phyloP scores from a whole-genome alignment of 2,329 filamentous ascomycete genomes.

The Microcyclospora pomicola region DNA sequence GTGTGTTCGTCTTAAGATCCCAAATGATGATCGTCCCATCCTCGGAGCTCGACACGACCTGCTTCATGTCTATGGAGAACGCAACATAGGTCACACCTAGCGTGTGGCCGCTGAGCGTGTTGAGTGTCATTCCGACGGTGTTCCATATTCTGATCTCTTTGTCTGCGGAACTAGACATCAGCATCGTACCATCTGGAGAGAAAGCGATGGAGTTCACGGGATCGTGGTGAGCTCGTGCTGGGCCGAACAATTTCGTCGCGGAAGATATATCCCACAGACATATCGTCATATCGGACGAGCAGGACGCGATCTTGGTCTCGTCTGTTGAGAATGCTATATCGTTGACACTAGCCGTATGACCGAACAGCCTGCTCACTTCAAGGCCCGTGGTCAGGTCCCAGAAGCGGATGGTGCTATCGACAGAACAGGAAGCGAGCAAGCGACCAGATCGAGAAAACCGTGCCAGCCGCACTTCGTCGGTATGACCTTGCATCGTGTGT shows the following conservation, averaged over 20 bases:
- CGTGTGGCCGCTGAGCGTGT: neutral
- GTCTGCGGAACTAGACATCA: neutral
- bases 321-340: neutral
- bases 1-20: neutral
- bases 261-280: neutral
- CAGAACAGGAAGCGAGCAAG: conserved; percentile 9
- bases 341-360: neutral
- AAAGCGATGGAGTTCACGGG: conserved; percentile 8
- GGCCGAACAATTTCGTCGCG: too few relatives aligned
- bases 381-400: conserved; percentile 8
- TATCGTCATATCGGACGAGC: neutral
- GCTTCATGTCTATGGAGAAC: neutral
- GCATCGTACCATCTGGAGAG: conserved; percentile 5
- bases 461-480: neutral
- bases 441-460: conserved; percentile 3
- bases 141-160: neutral
- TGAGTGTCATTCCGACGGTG: neutral
- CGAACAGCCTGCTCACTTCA: neutral
- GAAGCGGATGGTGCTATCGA: conserved; percentile 3
- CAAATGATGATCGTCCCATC: conserved; percentile 3
- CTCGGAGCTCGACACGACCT: conserved; percentile 6
- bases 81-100: neutral
- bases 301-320: neutral
- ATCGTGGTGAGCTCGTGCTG: conserved; percentile 6
- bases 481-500: conserved; percentile 5